Evolutionary conservation across 768 basidiomycete species (phyloP), one percentile per base, ranked within the genome.

Genomic region (Pleurotus giganteus): DNA sequence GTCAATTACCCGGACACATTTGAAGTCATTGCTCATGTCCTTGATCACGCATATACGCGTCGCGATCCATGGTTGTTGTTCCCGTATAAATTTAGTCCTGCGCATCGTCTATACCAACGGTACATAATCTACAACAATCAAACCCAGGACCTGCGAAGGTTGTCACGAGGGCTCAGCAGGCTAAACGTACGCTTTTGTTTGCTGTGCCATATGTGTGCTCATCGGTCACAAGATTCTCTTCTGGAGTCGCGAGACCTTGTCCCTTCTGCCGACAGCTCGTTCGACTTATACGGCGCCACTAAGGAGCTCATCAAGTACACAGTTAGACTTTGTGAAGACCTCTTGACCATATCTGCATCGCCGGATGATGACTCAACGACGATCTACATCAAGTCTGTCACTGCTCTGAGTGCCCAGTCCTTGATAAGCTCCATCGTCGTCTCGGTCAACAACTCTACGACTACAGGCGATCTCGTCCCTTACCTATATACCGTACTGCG

Each of bases 241-340:
- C n/a, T n/a, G n/a, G n/a, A n/a, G n/a, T n/a, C n/a, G n/a, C n/a
- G n/a, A n/a, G n/a, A n/a, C n/a, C n/a, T n/a, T 7, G 39, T 21
- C 26, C 2, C 46, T 2, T 15, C 46, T n/a, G 29, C 27, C 23
- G 24, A 11, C 27, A 47, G 13, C n/a, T n/a, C 46, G 15, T 3
- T n/a, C 11, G 49, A 29, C 8, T 36, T 51, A 5, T 17, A 19
- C 17, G 21, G 5, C 34, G 49, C 49, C 12, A 51, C 49, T 6
- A 34, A 37, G 15, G 34, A 51, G 8, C 34, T 51, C 23, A 24
- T 51, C 49, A 37, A 51, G 5, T 34, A 51, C 49, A 51, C 49
- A 2, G 37, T n/a, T 17, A 37, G 32, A 17, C 49, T 51, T 13
- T 51, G 37, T n/a, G 23, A 29, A 34, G 34, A n/a, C 17, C 49